Conservation (phyloP, 176 grass and related monocot genomes). For the Oryza australiensis region DNA sequence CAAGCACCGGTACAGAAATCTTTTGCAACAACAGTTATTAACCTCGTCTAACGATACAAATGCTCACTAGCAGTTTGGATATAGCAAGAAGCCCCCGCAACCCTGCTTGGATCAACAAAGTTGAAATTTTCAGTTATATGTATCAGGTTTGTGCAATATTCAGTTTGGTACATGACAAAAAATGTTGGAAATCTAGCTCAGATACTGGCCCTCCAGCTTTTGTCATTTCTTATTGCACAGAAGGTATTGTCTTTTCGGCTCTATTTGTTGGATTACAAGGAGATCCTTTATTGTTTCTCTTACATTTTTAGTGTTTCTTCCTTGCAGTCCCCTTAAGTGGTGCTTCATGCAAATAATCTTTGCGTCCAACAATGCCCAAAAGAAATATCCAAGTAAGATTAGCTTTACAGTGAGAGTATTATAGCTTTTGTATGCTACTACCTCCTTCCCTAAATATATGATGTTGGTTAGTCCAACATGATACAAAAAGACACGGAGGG, state of each 20-base stretch:
- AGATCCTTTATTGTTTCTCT: background rate
- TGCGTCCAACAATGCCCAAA: slow-evolving; percentile 33
- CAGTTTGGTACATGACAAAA: slow-evolving; percentile 19
- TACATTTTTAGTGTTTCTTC: slow-evolving; percentile 12
- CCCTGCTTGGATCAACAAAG: slow-evolving; percentile 24
- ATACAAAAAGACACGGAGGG: too few species aligned
- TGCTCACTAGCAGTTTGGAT: background rate
- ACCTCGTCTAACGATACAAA: background rate
- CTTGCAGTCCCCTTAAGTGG: slow-evolving; percentile 28
- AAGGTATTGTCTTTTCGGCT: slow-evolving; percentile 32
- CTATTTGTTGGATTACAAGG: slow-evolving; percentile 17
- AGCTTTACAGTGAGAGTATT: slow-evolving; percentile 18
- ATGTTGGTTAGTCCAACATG: too few species aligned
- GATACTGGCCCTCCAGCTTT: slow-evolving; percentile 16
- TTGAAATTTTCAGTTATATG: slow-evolving; percentile 11
- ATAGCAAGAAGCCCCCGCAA: slow-evolving; percentile 5
- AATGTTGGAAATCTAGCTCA: background rate
- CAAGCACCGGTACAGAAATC: background rate
- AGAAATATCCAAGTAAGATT: slow-evolving; percentile 44
- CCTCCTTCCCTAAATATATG: too few species aligned
- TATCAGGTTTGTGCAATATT: slow-evolving; percentile 4
- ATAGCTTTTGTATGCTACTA: slow-evolving; percentile 3
- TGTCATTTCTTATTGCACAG: background rate
- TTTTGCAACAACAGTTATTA: slow-evolving; percentile 20
- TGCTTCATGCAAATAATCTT: slow-evolving; percentile 29